Conservation (phyloP, 495 filamentous ascomycete genomes). For the Eremomyces bilateralis region DNA sequence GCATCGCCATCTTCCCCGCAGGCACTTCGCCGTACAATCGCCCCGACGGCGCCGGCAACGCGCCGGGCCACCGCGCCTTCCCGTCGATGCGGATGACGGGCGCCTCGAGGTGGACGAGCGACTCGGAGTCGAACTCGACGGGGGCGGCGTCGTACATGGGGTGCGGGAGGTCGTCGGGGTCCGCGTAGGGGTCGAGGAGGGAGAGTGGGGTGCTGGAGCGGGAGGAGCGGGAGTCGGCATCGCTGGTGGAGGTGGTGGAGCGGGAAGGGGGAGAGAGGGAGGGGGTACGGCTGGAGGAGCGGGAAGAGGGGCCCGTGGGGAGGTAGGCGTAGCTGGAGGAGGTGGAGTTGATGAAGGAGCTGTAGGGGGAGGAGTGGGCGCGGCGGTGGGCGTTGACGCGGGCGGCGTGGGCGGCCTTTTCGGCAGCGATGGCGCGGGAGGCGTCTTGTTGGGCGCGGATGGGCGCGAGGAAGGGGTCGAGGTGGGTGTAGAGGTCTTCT, state of each 20-base stretch:
- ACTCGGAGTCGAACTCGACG: slow-evolving; percentile 19
- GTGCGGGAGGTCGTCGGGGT: slow-evolving; percentile 4
- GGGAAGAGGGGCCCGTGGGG: slow-evolving; percentile 7
- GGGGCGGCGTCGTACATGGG: slow-evolving; percentile 14
- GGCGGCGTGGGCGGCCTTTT: slow-evolving; percentile 21
- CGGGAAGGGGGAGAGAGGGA: slow-evolving; percentile 22
- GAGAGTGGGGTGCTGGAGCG: slow-evolving; percentile 3
- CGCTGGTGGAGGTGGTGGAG: slow-evolving; percentile 16
- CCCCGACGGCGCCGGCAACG: too few species aligned
- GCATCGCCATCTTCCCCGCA: too few species aligned
- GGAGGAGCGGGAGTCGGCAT: slow-evolving; percentile 10
- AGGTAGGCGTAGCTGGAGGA: slow-evolving; percentile 6
- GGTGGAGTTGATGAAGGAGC: slow-evolving; percentile 6
- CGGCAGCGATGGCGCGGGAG: slow-evolving; percentile 7
- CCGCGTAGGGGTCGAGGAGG: slow-evolving; percentile 8
- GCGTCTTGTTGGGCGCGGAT: slow-evolving; percentile 32
- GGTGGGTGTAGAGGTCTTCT: slow-evolving; percentile 65
- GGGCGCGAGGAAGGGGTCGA: slow-evolving; percentile 74
- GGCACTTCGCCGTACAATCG: too few species aligned
- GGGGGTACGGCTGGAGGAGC: slow-evolving; percentile 15
- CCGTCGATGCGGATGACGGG: too few species aligned
- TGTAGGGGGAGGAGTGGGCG: slow-evolving; percentile 5
- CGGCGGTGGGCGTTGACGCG: slow-evolving; percentile 14
- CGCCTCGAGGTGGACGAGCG: slow-evolving; percentile 17
- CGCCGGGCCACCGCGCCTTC: too few species aligned